Evolutionary conservation across 2,329 filamentous ascomycete genomes (phyloP).

Genomic region (Periglandula ipomoeae): DNA sequence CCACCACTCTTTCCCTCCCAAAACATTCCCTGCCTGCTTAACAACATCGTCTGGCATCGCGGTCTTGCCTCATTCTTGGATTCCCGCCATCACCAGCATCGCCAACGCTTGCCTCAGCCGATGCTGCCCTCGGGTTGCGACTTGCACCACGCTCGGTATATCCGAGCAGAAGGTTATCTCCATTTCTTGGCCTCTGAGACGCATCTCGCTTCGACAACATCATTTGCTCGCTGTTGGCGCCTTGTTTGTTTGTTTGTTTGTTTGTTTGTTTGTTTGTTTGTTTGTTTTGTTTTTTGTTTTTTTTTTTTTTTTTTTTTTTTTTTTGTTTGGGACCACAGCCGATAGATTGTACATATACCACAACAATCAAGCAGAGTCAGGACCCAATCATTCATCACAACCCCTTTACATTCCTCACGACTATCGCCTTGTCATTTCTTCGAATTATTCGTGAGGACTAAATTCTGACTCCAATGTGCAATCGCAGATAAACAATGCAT

Average conservation of each 20-base stretch:
- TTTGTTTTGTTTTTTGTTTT: neutral
- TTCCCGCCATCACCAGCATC: neutral
- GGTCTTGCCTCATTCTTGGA: neutral
- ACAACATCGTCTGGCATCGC: neutral
- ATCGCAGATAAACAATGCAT: conserved; percentile 34
- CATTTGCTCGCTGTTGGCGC: conserved; percentile 11
- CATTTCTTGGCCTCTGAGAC: neutral
- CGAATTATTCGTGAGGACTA: too few species aligned
- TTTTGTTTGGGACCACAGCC: conserved; percentile 15
- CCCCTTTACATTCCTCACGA: neutral
- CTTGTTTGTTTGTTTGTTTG: neutral
- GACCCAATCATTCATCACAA: neutral
- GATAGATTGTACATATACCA: conserved; percentile 12
- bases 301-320: neutral
- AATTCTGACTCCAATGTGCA: neutral
- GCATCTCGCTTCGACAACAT: conserved; percentile 12
- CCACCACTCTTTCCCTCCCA: conserved; percentile 3
- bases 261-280: conserved; percentile 9
- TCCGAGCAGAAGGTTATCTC: conserved; percentile 2
- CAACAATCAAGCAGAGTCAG: conserved; percentile 12
- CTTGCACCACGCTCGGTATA: conserved; percentile 1
- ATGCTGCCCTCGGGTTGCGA: conserved; percentile 3
- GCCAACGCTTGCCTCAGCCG: conserved; percentile 1
- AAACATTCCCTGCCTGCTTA: neutral
- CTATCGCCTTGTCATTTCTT: too few species aligned